A percentile compares a stretch with the other conserved stretches of the same genome.
Evolutionary conservation across 345 rosid species (phyloP).

Genomic region (Ceriops decandra): DNA sequence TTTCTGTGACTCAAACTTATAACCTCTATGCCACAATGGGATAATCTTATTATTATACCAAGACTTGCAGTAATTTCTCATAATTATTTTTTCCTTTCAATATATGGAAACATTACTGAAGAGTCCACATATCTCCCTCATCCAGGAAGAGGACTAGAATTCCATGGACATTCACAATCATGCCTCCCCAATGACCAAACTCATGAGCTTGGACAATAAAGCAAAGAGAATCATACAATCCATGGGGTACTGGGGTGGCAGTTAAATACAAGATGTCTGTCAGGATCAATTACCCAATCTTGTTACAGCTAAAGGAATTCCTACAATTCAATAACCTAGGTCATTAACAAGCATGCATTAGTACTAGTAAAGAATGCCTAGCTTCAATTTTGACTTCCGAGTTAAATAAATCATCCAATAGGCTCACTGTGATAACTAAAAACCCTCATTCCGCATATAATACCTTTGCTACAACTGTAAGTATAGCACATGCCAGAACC

Average conservation of each 20-base stretch:
- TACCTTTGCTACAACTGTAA: conserved; percentile 97
- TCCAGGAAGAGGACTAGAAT: no score
- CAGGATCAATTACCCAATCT: not conserved
- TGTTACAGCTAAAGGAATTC: not conserved
- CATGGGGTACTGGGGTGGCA: not conserved
- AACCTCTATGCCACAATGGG: no score
- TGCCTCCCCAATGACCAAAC: not conserved
- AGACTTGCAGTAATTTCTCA: no score
- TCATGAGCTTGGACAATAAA: not conserved
- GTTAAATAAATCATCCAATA: not conserved
- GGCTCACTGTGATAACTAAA: conserved; percentile 7
- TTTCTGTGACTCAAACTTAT: no score
- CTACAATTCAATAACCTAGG: not conserved
- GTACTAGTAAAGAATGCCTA: no score
- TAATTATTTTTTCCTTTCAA: no score
- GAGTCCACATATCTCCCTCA: no score
- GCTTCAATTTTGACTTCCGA: no score
- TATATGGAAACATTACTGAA: no score
- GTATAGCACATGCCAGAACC: conserved; percentile 94
- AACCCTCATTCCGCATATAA: not conserved
- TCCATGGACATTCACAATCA: not conserved
- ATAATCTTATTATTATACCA: no score
- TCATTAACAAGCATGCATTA: no score
- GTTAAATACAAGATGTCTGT: not conserved
- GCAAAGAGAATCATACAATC: not conserved